Conservation (phyloP, 208 protist genomes). For the Crithidia thermophila region DNA sequence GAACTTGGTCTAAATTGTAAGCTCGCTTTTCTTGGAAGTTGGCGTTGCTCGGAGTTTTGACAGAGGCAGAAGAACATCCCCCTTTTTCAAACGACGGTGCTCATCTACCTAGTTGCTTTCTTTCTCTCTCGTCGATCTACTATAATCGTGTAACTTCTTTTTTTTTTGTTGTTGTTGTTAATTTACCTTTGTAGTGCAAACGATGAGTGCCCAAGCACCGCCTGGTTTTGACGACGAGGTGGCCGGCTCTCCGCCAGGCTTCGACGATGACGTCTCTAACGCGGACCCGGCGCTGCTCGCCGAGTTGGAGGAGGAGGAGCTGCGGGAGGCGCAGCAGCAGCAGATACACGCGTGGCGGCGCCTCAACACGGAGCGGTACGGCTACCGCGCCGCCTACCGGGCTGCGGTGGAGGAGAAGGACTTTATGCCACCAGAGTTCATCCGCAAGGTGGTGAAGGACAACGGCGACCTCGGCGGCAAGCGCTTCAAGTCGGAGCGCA, state of each 20-base stretch:
- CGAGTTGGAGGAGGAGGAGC: conserved; percentile 50
- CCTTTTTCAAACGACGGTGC: too few relatives aligned
- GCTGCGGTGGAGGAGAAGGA: conserved; percentile 73
- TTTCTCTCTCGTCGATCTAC: not conserved
- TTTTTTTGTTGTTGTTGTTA: not conserved
- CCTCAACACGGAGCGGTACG: conserved; percentile 71
- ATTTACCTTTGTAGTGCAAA: not conserved
- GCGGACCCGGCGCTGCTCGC: conserved; percentile 29
- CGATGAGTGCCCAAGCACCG: conserved; percentile 21
- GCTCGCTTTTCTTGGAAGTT: too few relatives aligned
- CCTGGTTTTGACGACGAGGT: conserved; percentile 33
- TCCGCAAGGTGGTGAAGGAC: conserved; percentile 99
- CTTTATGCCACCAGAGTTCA: conserved; percentile 97
- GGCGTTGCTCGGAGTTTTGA: too few relatives aligned
- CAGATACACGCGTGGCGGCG: conserved; percentile 69
- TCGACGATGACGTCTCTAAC: conserved; percentile 28
- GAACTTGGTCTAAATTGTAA: too few relatives aligned
- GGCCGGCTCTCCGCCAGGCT: conserved; percentile 29
- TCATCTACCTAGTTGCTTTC: too few relatives aligned
- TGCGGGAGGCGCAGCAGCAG: conserved; percentile 36
- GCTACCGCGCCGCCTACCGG: conserved; percentile 69
- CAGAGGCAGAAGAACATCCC: too few relatives aligned
- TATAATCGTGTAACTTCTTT: not conserved
- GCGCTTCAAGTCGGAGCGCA: conserved; percentile 99
- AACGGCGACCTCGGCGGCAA: conserved; percentile 99